Base-by-base conservation (phyloP, 2,329 filamentous ascomycete genomes). In the Trichoderma sp. region DNA sequence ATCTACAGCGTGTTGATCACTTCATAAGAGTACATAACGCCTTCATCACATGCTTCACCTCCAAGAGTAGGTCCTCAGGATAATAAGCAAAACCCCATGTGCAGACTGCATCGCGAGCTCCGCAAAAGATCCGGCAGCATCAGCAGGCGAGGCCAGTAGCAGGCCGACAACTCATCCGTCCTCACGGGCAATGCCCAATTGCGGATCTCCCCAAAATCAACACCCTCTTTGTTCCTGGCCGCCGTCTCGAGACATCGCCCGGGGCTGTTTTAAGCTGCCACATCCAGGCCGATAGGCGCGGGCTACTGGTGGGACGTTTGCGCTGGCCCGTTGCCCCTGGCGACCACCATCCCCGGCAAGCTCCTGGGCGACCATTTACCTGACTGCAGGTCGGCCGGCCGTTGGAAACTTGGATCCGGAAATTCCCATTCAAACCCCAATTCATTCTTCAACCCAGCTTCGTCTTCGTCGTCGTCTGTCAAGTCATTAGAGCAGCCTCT, bases 301-400 rank as follows among this genome's bases (percentile, higher is more conserved):
- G 60, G 41, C 60, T 30, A 55, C 21, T 55, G 41, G 60, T 63
- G 60, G 60, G 60, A 54, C 59, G 50, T 55, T 41, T 47, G 60
- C 52, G 62, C 34, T 59, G 54, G 54, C 39, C 34, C 54, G 75
- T 77, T 76, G 75, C 74, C 66, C 66, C 67, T 76, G 74, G 74
- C 68, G 70, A 77, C 74, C 56, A 5, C 58, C 24, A 64, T 63
- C 51, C 59, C 50, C 50, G 70, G 74, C 71, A 75, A 76, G 68
- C 62, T 68, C 64, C 69, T 50, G 55, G 55, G 58, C 66, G 52
- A 59, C 68, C 69, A 70, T 69, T 69, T 34, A 34, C 30, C 28
- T 28, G 70, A 69, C 55, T 67, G 55, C 69, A 71, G 68, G 68
- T 67, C 65, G 65, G 63, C 57, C 30, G 65, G 69, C 70, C 21